These are phyloP conservation scores for Ballota nigra DNA, from an alignment of 257 asterid species.

Conservation along the genomic window DNA sequence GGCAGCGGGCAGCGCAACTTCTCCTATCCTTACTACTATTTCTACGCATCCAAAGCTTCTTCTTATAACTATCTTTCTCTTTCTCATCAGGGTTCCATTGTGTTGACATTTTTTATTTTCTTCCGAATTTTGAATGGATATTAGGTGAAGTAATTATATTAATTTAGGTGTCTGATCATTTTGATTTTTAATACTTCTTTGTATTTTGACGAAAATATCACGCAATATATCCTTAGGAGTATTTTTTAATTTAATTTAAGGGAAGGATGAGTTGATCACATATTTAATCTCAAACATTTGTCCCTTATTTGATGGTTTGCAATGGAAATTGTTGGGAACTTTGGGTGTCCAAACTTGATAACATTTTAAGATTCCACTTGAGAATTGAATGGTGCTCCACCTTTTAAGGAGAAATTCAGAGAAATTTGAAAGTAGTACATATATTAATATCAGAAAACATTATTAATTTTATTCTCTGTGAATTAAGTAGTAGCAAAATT, in stretches of 20 bases:
- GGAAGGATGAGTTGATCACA: no score
- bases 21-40: constrained; percentile 69
- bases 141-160: neutral
- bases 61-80: constrained; percentile 6
- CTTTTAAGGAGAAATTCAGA: no score
- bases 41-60: constrained; percentile 52
- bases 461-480: no score
- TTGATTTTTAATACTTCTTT: neutral
- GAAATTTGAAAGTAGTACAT: no score
- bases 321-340: neutral
- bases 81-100: constrained; percentile 27
- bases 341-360: no score
- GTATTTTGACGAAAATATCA: neutral
- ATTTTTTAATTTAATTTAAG: neutral
- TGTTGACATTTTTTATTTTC: constrained; percentile 27
- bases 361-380: neutral
- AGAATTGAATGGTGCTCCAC: no score
- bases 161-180: neutral
- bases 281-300: neutral
- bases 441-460: no score
- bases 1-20: constrained; percentile 44
- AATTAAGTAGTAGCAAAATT: no score
- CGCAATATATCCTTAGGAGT: neutral
- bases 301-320: neutral
- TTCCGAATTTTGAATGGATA: constrained; percentile 23